Conservation (phyloP, 1,284 basidiomycete species). For the Ceratobasidium theobromae region DNA sequence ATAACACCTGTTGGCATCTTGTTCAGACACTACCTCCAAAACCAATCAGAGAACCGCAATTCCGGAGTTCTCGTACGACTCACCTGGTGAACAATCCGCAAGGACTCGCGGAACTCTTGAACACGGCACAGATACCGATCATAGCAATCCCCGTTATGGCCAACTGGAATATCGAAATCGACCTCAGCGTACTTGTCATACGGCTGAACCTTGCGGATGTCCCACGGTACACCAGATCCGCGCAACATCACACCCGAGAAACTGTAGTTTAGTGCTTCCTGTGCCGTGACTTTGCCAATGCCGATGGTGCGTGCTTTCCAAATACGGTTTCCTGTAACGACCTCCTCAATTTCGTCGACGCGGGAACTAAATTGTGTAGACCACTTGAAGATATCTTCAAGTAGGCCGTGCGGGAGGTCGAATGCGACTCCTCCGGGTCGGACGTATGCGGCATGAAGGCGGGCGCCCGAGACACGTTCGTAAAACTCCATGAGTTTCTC, state of each 20-base stretch:
- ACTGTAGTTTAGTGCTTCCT: slow-evolving; percentile 89
- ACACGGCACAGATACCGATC: slow-evolving; percentile 96
- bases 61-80: slow-evolving; percentile 30
- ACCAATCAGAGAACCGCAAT: no score
- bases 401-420: slow-evolving; percentile 92
- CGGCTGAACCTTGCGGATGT: slow-evolving; percentile 86
- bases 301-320: slow-evolving; percentile 96
- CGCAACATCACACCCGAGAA: slow-evolving; percentile 98
- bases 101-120: slow-evolving; percentile 95
- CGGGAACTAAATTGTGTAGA: slow-evolving; percentile 90
- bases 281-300: slow-evolving; percentile 87
- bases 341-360: slow-evolving; percentile 97
- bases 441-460: slow-evolving; percentile 96
- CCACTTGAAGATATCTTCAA: slow-evolving; percentile 99
- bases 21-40: slow-evolving; percentile 89
- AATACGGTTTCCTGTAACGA: slow-evolving; percentile 96
- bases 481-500: slow-evolving; percentile 99
- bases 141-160: slow-evolving; percentile 96
- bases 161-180: slow-evolving; percentile 96
- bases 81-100: slow-evolving; percentile 85
- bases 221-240: slow-evolving; percentile 94
- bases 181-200: slow-evolving; percentile 99
- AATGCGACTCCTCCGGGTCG: slow-evolving; percentile 98
- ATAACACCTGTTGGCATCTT: slow-evolving; percentile 94
- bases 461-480: slow-evolving; percentile 97